Percentiles rank a stretch among this genome's conserved stretches.
Evolutionary conservation across 257 asterid species (phyloP).

Genomic region (Solanum pinnatisectum): DNA sequence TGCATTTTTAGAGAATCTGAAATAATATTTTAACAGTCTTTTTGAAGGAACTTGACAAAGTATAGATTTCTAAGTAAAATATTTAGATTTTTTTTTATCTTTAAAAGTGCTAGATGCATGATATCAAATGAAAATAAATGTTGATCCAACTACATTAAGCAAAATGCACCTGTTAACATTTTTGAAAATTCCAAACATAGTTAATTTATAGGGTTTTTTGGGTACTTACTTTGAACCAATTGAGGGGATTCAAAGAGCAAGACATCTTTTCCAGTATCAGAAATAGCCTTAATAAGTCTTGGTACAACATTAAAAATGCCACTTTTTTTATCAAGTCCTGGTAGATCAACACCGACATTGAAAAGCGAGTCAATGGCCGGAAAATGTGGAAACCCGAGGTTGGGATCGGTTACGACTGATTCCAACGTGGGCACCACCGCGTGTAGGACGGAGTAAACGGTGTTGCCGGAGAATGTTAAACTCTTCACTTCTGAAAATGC

Average conservation of each 20-base stretch:
- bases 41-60: background rate
- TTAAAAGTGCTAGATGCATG: too few relatives aligned
- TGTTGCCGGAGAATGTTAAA: conserved; percentile 26
- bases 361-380: conserved; percentile 45
- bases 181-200: background rate
- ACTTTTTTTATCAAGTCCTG: background rate
- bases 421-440: conserved; percentile 30
- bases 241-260: conserved; percentile 52
- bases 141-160: background rate
- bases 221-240: conserved; percentile 34
- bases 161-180: background rate
- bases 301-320: conserved; percentile 15
- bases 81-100: too few relatives aligned
- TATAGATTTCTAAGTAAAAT: background rate
- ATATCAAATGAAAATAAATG: background rate
- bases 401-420: background rate
- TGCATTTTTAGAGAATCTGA: background rate
- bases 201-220: background rate
- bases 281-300: conserved; percentile 26
- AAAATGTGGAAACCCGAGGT: conserved; percentile 35
- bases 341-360: conserved; percentile 36
- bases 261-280: conserved; percentile 8
- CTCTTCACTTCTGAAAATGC: conserved; percentile 46
- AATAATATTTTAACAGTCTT: background rate
- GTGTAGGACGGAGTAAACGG: conserved; percentile 34